phyloP scores from a whole-genome alignment of 2,329 filamentous ascomycete species.

The Fusarium buxicola region DNA sequence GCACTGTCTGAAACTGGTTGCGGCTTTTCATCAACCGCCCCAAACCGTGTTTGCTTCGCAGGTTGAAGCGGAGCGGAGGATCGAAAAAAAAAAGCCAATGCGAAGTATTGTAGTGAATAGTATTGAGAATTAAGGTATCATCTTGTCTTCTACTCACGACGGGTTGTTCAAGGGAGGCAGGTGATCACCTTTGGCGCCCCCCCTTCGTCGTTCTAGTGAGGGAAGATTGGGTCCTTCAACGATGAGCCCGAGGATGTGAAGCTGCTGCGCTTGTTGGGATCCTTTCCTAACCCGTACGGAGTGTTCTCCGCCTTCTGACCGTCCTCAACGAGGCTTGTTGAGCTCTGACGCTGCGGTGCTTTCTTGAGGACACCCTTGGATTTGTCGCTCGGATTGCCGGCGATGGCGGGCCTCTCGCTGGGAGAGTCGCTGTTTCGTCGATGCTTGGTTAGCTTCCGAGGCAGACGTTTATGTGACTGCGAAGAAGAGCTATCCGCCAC shows the following conservation, averaged over 20 bases:
- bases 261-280: constrained; percentile 41
- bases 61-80: neutral
- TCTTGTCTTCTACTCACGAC: neutral
- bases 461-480: constrained; percentile 50
- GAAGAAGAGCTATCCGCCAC: constrained; percentile 37
- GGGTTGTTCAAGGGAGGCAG: neutral
- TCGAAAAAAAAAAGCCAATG: neutral
- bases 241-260: constrained; percentile 42
- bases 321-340: constrained; percentile 40
- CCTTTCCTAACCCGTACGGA: constrained; percentile 37
- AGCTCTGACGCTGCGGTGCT: constrained; percentile 48
- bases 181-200: neutral
- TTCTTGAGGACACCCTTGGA: constrained; percentile 54
- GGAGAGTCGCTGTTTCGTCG: constrained; percentile 53
- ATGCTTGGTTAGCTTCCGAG: constrained; percentile 57
- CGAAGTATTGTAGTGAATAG: constrained; percentile 4
- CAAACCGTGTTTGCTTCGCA: neutral
- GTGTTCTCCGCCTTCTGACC: constrained; percentile 41
- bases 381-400: constrained; percentile 27
- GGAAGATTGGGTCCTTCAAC: constrained; percentile 44
- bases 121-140: neutral
- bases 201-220: constrained; percentile 22
- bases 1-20: neutral
- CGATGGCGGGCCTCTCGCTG: constrained; percentile 45
- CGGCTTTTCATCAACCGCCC: neutral